Evolutionary conservation across 768 basidiomycete genomes (phyloP).

Genomic region (Paxillus rubicundulus): DNA sequence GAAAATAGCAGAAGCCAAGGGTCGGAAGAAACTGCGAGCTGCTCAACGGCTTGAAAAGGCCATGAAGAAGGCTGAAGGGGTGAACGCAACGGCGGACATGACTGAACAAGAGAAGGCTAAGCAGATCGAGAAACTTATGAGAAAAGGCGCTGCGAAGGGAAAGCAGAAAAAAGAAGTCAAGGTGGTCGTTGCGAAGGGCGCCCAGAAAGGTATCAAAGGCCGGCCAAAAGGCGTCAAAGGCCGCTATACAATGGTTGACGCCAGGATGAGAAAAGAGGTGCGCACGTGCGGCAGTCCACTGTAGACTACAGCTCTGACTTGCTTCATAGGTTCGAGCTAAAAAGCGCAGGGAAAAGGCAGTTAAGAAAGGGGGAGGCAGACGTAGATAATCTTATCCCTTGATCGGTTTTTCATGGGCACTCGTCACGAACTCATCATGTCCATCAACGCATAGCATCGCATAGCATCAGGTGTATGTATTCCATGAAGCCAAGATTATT

Average conservation of each 20-base stretch:
- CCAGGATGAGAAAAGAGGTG: conserved; percentile 92
- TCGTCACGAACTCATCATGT: neutral
- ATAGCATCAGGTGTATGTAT: conserved; percentile 1
- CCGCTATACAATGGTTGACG: conserved; percentile 90
- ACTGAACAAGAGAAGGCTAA: conserved; percentile 94
- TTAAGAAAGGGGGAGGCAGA: conserved; percentile 49
- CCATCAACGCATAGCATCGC: neutral
- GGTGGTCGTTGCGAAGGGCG: conserved; percentile 89
- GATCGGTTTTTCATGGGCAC: neutral
- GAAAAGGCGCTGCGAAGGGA: conserved; percentile 67
- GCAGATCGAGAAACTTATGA: conserved; percentile 90
- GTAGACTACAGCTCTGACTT: conserved; percentile 2
- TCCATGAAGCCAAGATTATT: conserved; percentile 4
- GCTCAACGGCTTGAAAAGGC: conserved; percentile 84
- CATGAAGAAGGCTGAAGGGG: conserved; percentile 93
- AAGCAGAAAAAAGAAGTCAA: conserved; percentile 75
- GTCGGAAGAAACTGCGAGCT: conserved; percentile 91
- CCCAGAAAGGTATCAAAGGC: conserved; percentile 86
- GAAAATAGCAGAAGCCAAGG: conserved; percentile 98
- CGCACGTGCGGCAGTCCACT: neutral
- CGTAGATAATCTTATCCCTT: conserved; percentile 27
- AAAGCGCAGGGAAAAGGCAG: conserved; percentile 76
- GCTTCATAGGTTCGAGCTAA: conserved; percentile 67
- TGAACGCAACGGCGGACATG: conserved; percentile 84
- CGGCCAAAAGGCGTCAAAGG: conserved; percentile 96